Conservation (phyloP, 2,329 filamentous ascomycete genomes). For the Aspergillus fischeri region DNA sequence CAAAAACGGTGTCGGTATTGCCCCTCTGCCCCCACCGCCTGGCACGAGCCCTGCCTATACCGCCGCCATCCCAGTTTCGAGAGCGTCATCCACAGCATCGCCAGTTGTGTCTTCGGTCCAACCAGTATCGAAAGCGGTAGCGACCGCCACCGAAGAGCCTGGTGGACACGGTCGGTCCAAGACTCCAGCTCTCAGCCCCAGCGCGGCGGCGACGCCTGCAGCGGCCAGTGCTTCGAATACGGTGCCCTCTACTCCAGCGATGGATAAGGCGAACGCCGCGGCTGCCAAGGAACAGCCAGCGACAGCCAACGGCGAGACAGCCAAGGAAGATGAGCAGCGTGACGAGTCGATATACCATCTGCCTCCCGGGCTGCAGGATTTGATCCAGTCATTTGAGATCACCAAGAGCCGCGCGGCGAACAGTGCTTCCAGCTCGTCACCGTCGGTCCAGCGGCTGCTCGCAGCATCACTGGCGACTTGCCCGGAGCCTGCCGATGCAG, state of each 20-base stretch:
- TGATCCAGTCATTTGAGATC: conserved; percentile 85
- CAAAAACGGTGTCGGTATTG: conserved; percentile 83
- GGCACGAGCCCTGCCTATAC: conserved; percentile 53
- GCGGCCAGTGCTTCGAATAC: conserved; percentile 35
- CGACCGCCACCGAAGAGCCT: conserved; percentile 40
- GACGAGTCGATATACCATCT: conserved; percentile 91
- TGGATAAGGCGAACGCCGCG: conserved; percentile 43
- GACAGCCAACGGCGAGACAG: conserved; percentile 45
- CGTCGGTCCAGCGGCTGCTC: conserved; percentile 69
- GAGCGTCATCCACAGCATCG: conserved; percentile 56
- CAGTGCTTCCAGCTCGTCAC: conserved; percentile 51
- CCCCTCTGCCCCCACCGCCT: conserved; percentile 86
- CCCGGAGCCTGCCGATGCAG: conserved; percentile 73
- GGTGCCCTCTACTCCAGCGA: conserved; percentile 44
- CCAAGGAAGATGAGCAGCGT: conserved; percentile 44
- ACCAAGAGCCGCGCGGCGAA: conserved; percentile 64
- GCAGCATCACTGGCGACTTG: conserved; percentile 67
- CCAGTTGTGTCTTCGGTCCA: conserved; percentile 49
- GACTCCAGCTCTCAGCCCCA: conserved; percentile 49
- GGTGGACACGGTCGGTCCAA: conserved; percentile 40
- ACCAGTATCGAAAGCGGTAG: conserved; percentile 38
- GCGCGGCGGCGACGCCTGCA: conserved; percentile 31
- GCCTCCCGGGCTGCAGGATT: conserved; percentile 79
- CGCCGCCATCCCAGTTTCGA: conserved; percentile 47
- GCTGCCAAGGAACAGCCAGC: conserved; percentile 36